Conservation (phyloP, 495 filamentous ascomycete genomes). For the Hypoxylon trugodes region DNA sequence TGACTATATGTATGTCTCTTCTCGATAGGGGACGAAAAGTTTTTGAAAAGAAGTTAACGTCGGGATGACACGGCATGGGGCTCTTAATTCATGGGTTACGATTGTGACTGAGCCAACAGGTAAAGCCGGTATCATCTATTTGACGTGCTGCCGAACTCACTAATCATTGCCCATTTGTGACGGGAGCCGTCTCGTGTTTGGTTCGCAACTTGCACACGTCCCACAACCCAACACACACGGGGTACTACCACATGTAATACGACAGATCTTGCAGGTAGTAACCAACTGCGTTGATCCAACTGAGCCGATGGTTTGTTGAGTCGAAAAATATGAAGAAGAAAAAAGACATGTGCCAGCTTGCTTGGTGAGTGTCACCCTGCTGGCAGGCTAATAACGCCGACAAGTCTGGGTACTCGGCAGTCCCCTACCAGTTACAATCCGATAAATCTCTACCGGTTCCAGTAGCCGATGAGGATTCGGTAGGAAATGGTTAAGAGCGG, state of each 20-base stretch:
- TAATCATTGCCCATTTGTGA: slow-evolving; percentile 13
- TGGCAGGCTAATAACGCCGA: slow-evolving; percentile 38
- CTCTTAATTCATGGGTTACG: slow-evolving; percentile 31
- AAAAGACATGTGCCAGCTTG: slow-evolving; percentile 17
- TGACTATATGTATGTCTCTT: neutral
- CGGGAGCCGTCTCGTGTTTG: neutral
- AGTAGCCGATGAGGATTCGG: slow-evolving; percentile 3
- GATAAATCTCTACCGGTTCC: neutral
- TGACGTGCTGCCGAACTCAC: slow-evolving; percentile 13
- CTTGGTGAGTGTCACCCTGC: slow-evolving; percentile 31
- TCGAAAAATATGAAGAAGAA: slow-evolving; percentile 8
- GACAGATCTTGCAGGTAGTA: neutral
- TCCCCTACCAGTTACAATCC: slow-evolving; percentile 4
- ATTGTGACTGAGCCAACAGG: slow-evolving; percentile 16
- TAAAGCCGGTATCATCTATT: slow-evolving; percentile 15
- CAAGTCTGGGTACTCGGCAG: slow-evolving; percentile 25
- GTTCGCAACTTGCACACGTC: slow-evolving; percentile 7
- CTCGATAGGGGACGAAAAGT: neutral
- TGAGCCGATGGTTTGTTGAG: slow-evolving; percentile 19
- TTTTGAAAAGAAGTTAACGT: neutral
- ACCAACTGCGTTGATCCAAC: too few species aligned
- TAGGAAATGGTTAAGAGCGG: slow-evolving; percentile 2
- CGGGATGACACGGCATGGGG: slow-evolving; percentile 13
- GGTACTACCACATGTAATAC: neutral
- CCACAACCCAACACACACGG: slow-evolving; percentile 12